Conservation (phyloP, 352 stramenopile species). For the Globisporangium viniferum region DNA sequence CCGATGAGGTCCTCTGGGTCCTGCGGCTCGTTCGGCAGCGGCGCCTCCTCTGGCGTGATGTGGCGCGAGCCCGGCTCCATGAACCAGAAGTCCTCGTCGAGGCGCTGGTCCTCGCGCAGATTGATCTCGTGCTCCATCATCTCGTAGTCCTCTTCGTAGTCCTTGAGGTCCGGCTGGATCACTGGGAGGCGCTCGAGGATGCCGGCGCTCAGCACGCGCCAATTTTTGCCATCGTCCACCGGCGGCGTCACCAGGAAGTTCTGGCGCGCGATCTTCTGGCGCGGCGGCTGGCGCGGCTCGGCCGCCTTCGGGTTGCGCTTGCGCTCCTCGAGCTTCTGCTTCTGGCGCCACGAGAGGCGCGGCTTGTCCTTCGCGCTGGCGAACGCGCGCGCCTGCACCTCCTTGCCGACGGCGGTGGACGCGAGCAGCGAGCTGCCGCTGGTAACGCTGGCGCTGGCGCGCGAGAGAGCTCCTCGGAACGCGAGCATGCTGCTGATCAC, state of each 20-base stretch:
- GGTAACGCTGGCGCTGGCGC: neutral
- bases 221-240: slow-evolving; percentile 77
- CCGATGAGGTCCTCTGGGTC: slow-evolving; percentile 71
- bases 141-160: slow-evolving; percentile 75
- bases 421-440: slow-evolving; percentile 9
- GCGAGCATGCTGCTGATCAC: slow-evolving; percentile 30
- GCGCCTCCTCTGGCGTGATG: slow-evolving; percentile 73
- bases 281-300: slow-evolving; percentile 42
- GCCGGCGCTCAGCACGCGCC: slow-evolving; percentile 65
- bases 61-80: slow-evolving; percentile 71
- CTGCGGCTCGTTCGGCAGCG: slow-evolving; percentile 51
- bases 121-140: slow-evolving; percentile 76
- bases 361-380: slow-evolving; percentile 44
- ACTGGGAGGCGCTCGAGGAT: slow-evolving; percentile 75
- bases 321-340: slow-evolving; percentile 52
- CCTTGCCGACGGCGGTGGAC: slow-evolving; percentile 8
- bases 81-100: slow-evolving; percentile 86
- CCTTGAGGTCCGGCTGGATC: slow-evolving; percentile 67
- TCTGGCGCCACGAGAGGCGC: slow-evolving; percentile 63
- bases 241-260: slow-evolving; percentile 58
- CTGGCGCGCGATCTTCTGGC: slow-evolving; percentile 41
- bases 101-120: slow-evolving; percentile 67
- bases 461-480: slow-evolving; percentile 38
- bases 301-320: slow-evolving; percentile 33
- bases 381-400: slow-evolving; percentile 40